Base-by-base conservation (phyloP, 768 basidiomycete genomes). In the Pleurotus eryngii region DNA sequence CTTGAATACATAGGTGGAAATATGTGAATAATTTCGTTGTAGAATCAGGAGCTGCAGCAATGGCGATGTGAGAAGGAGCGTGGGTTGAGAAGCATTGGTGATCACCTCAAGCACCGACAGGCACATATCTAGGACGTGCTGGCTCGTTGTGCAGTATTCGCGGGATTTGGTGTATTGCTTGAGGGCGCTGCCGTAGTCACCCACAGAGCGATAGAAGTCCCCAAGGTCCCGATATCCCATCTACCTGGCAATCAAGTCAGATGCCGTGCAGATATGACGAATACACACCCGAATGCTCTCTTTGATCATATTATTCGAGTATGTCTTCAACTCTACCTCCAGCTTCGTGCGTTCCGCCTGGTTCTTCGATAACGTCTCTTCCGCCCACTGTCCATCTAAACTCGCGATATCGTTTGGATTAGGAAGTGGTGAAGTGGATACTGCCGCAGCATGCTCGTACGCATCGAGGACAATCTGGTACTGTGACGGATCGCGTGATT, bases 271-370 rank as follows among this genome's bases (percentile, higher is more conserved):
- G 30, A 30, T 30, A 35, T 17, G 3, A 15, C 5, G 15, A 39
- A 45, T 18, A 76, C 81, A 67, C 68, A 96, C 94, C 65, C 96
- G 78, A 64, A 97, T 95, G 79, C 92, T 95, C 80, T 98, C 96
- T 73, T 97, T 98, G 78, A 98, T 97, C 87, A 98, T 89, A 69
- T 97, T 98, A 64, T 91, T 95, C 61, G 86, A 81, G 67, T 98
- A 98, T 9, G 89, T 92, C 81, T 94, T 95, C 67, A 98, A 76
- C 69, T 98, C 96, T 4, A 95, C 89, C 74, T 97, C 95, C 57
- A 97, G 75, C 69, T 89, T 92, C n/a, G 81, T 82, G 58, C 77
- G 78, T 67, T 95, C 92, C n/a, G 81, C 81, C 60, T 78, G 74
- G 64, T 90, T 92, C 70, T 80, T 84, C 59, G 81, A 76, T 43